These are phyloP conservation scores for Parathielavia appendiculata DNA, from an alignment of 495 filamentous ascomycete species.

Conservation along the genomic window DNA sequence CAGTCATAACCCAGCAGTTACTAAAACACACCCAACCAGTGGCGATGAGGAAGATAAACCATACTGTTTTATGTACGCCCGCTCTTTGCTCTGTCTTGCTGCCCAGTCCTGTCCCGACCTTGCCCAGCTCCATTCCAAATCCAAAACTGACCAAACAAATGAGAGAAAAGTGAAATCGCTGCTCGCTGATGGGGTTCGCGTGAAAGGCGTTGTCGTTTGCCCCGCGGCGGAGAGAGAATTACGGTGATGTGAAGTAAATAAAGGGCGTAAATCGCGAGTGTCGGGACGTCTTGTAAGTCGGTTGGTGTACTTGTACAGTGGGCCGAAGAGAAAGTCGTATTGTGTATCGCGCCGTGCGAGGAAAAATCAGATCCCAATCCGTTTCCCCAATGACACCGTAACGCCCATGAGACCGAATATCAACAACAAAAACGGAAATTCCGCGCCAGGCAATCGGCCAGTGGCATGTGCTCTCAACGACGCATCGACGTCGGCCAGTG, in stretches of 20 bases:
- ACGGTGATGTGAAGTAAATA: too few species aligned
- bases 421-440: not conserved
- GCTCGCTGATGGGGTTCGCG: not conserved
- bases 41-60: not conserved
- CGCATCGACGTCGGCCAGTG: conserved; percentile 38
- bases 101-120: not conserved
- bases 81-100: not conserved
- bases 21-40: not conserved
- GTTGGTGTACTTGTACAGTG: too few species aligned
- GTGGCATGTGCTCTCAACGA: conserved; percentile 18
- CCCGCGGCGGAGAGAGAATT: too few species aligned
- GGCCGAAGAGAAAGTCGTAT: too few species aligned
- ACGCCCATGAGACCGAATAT: too few species aligned
- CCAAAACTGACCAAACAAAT: not conserved
- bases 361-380: too few species aligned
- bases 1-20: too few species aligned
- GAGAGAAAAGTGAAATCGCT: not conserved
- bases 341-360: too few species aligned
- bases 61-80: conserved; percentile 12
- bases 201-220: too few species aligned
- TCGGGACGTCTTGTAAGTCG: too few species aligned
- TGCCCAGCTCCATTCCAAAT: not conserved
- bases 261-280: too few species aligned
- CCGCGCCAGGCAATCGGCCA: not conserved
- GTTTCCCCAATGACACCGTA: too few species aligned